Evolutionary conservation across 2,329 filamentous ascomycete genomes (phyloP), one percentile per base, ranked within the genome.

Genomic region (Madurella fahalii): DNA sequence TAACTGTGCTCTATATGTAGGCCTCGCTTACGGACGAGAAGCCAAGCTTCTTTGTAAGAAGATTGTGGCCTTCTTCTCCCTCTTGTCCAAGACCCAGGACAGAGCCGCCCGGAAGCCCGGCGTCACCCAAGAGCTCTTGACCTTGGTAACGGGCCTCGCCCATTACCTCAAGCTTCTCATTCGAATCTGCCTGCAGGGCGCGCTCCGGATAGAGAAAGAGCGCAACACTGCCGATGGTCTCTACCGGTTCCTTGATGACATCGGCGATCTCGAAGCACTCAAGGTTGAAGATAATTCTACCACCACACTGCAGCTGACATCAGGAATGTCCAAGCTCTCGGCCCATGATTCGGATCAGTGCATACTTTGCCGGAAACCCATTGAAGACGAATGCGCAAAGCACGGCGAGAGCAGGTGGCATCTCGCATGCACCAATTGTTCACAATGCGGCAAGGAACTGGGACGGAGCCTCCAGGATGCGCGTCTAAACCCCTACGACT

Each of bases 41-140:
- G 89, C 94, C n/a, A 99, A 99, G 72, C 79, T 99, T 48, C 82
- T 99, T n/a, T 99, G 94, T 78, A 99, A 99, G 73, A 99, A 99
- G 72, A 95, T 99, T 52, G 94, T 99, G 5, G 90, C 93, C 25
- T 99, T 99, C 77, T 99, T 99, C 70, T 91, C 91, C 12, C 77
- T 99, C 16, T 79, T 99, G 9, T 95, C 93, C 5, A 96, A 96
- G 70, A 94, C 92, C 1, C 93, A 97, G 68, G 92, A 96, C 66
- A 90, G 86, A 9, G 89, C 87, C n/a, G 85, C 89, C 39, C 82
- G 90, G 54, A 94, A 96, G 68, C 83, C 97, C 41, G 94, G 94
- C 42, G 94, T 99, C 32, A 99, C 94, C 9, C 94, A 99, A 70
- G 94, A 99, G 69, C 80, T 99, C n/a, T 75, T 99, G n/a, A 95